These are phyloP conservation scores for Diutina sp. DNA, from an alignment of 1,139 yeast species.

Conservation along the genomic window DNA sequence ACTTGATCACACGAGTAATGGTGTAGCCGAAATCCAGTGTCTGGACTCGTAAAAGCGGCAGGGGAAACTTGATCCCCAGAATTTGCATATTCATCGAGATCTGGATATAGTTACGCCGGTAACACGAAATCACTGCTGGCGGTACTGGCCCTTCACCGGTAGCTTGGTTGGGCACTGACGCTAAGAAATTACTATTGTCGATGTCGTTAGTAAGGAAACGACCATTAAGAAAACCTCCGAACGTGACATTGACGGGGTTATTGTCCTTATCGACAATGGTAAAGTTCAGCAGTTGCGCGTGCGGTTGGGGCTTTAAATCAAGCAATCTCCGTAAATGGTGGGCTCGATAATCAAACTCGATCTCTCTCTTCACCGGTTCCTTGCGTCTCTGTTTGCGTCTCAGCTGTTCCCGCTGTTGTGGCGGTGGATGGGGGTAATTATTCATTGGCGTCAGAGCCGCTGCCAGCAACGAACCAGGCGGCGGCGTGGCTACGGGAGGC, in stretches of 20 bases:
- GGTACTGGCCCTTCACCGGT: background rate
- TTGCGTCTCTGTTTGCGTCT: background rate
- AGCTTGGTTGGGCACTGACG: constrained; percentile 7
- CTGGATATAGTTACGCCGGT: constrained; percentile 33
- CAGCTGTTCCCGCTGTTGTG: background rate
- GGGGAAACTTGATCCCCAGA: background rate
- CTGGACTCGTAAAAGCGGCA: background rate
- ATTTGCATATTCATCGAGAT: constrained; percentile 23
- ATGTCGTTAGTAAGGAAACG: constrained; percentile 29
- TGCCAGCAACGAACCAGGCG: background rate
- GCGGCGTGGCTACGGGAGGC: background rate
- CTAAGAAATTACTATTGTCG: constrained; percentile 26
- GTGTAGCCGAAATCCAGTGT: constrained; percentile 1
- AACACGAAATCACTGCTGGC: constrained; percentile 25
- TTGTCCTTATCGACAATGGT: background rate
- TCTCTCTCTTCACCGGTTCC: background rate
- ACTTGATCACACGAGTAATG: background rate
- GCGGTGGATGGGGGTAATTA: background rate
- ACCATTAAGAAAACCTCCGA: constrained; percentile 30
- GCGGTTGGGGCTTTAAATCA: background rate
- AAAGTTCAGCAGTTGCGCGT: background rate
- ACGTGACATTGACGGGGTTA: constrained; percentile 5
- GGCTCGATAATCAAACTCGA: background rate
- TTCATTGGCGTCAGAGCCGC: background rate
- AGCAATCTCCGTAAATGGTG: background rate